Evolutionary conservation across 164 flowering plant species (phyloP), one percentile per base, ranked within the genome.

Genomic region (Euptelea pleiosperma): DNA sequence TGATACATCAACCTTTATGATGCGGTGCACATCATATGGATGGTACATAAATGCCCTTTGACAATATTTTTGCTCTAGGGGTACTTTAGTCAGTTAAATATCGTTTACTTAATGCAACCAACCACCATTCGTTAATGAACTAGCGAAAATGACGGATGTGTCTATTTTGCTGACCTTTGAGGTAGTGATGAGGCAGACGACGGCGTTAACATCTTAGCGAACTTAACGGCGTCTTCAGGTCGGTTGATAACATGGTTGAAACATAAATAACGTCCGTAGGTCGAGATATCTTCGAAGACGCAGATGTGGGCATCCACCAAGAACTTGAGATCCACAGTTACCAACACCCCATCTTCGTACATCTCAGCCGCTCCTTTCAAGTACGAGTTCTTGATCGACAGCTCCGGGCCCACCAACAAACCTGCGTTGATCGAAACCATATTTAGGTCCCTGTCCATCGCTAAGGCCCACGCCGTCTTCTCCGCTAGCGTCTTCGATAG

Each of bases 321-420:
- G 68, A 75, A 80, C 11, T 54, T 49, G 1, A 82, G 64, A 30
- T 84, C 93, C 0, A 79, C 86, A 6, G 86, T 80, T 25, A 83
- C 96, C 16, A 89, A 61, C 1, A 83, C 80, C 0, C 96, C 96
- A 26, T 79, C 82, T 50, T 84, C 84, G 42, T 77, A 86, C 96
- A 89, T 89, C 74, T 89, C 87, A 34, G 91, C 87, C 26, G 91
- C 93, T 1, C 96, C 93, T 70, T 82, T 84, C 40, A 86, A 45
- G 31, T 79, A 89, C 0, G 96, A 82, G 43, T 75, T 31, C 18
- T 63, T 67, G 63, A 78, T 73, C 30, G 82, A 56, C 0, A 82
- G 47, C 16, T 82, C 78, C 3, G 78, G 77, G 21, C 68, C 49
- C 70, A 73, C 61, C 49, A 84, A 29, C 15, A 89, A 51, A 5